Evolutionary conservation across 805 yeast species (phyloP).

Genomic region (Debaryomyces maramus): DNA sequence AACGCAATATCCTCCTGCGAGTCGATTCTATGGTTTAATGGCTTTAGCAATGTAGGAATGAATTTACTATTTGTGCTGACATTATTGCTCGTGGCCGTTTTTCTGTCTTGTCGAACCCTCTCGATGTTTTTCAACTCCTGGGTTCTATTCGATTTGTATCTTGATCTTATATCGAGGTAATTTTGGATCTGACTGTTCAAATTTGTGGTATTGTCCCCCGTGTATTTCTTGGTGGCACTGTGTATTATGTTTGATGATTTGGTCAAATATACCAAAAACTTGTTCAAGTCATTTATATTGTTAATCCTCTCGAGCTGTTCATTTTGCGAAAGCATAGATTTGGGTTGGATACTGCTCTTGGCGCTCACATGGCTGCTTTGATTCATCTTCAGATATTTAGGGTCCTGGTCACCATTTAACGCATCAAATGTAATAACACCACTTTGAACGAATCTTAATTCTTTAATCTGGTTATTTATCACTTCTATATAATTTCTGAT

Average conservation of each 20-base stretch:
- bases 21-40: constrained; percentile 10
- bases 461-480: constrained; percentile 43
- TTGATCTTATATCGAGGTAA: constrained; percentile 20
- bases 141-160: constrained; percentile 13
- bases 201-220: constrained; percentile 10
- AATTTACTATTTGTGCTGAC: neutral
- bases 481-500: constrained; percentile 44
- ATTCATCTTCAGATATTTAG: constrained; percentile 1
- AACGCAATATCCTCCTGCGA: constrained; percentile 1
- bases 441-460: constrained; percentile 41
- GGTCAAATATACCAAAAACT: constrained; percentile 36
- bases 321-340: constrained; percentile 6
- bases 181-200: constrained; percentile 25
- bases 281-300: constrained; percentile 41
- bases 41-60: constrained; percentile 14
- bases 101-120: constrained; percentile 3
- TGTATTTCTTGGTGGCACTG: constrained; percentile 35
- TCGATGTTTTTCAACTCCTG: constrained; percentile 9
- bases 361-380: neutral
- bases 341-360: neutral
- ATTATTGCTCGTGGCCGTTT: constrained; percentile 1
- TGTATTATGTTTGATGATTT: constrained; percentile 39
- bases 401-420: constrained; percentile 19
- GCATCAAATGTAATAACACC: constrained; percentile 47
- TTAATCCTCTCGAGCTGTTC: constrained; percentile 41